A percentile compares a stretch with the other conserved stretches of the same genome.
Conservation (phyloP, 2,329 filamentous ascomycete genomes). For the Eutypa lata region DNA sequence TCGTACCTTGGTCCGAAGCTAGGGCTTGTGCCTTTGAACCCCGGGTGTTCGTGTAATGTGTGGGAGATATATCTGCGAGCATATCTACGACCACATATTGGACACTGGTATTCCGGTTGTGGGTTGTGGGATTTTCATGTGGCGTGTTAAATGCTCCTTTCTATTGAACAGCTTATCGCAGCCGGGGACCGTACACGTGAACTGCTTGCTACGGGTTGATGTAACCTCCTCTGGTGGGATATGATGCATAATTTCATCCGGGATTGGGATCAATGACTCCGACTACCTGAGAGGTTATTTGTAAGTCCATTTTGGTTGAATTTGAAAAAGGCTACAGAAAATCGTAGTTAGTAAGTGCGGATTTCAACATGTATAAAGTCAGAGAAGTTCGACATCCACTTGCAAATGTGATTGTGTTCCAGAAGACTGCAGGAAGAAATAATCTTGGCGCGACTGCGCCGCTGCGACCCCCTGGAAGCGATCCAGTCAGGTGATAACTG, state of each 20-base stretch:
- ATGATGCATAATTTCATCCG: constrained; percentile 10
- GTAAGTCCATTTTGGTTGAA: not conserved
- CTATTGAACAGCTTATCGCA: constrained; percentile 21
- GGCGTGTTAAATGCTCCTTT: constrained; percentile 24
- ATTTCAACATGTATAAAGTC: not conserved
- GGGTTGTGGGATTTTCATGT: constrained; percentile 21
- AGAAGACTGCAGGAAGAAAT: too few relatives aligned
- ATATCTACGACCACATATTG: constrained; percentile 21
- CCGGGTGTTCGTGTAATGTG: too few relatives aligned
- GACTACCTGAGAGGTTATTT: not conserved
- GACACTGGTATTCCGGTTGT: constrained; percentile 20
- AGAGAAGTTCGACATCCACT: too few relatives aligned
- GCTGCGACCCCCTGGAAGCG: too few relatives aligned
- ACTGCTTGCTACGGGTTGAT: constrained; percentile 4
- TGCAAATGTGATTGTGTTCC: too few relatives aligned
- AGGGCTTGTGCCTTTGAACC: constrained; percentile 51
- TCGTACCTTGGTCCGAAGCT: constrained; percentile 64
- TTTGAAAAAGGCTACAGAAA: not conserved
- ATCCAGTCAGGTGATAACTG: too few relatives aligned
- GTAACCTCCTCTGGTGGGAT: not conserved
- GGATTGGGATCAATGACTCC: not conserved
- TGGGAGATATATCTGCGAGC: constrained; percentile 17
- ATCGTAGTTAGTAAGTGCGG: not conserved
- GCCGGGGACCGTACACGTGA: constrained; percentile 16
- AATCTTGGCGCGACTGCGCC: too few relatives aligned